These are phyloP conservation scores for Umbelopsis ramanniana DNA, from an alignment of 192 early-diverging fungal species.

Conservation along the genomic window DNA sequence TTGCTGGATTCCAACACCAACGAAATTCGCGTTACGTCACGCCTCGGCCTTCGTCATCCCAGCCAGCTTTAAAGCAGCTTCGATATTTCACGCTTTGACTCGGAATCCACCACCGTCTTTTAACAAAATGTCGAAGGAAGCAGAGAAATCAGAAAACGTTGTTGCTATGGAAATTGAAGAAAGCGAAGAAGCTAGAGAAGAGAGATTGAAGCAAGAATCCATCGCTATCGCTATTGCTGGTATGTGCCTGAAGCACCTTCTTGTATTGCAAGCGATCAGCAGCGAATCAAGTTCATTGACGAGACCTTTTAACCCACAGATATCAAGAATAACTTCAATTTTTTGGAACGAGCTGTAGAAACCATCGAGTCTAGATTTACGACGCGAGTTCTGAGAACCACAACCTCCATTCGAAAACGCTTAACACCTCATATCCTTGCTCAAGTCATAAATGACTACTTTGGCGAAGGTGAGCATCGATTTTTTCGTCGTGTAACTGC, in stretches of 20 bases:
- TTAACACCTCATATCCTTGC: conserved; percentile 68
- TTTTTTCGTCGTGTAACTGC: neutral
- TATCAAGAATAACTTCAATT: conserved; percentile 81
- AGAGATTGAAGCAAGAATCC: conserved; percentile 35
- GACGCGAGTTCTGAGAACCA: conserved; percentile 84
- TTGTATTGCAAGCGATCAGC: neutral
- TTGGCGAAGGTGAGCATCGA: conserved; percentile 46
- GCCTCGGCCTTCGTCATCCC: conserved; percentile 10
- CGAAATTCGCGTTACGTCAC: conserved; percentile 15
- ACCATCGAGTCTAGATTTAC: conserved; percentile 88
- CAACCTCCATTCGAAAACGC: conserved; percentile 79
- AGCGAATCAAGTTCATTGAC: neutral
- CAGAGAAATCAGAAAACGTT: conserved; percentile 30
- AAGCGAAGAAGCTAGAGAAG: conserved; percentile 35
- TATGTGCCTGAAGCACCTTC: neutral
- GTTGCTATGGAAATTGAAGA: conserved; percentile 40
- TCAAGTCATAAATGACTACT: conserved; percentile 60
- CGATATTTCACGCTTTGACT: conserved; percentile 12
- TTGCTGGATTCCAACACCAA: neutral
- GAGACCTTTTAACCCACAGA: conserved; percentile 57
- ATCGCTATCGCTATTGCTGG: conserved; percentile 19
- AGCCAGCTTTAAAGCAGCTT: neutral
- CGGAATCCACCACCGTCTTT: neutral
- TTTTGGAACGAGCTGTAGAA: conserved; percentile 83
- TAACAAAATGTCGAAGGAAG: conserved; percentile 15